Percentiles rank a stretch among this genome's conserved stretches.
Evolutionary conservation across 2,329 filamentous ascomycete genomes (phyloP).

Genomic region (Ophiostoma australiae): DNA sequence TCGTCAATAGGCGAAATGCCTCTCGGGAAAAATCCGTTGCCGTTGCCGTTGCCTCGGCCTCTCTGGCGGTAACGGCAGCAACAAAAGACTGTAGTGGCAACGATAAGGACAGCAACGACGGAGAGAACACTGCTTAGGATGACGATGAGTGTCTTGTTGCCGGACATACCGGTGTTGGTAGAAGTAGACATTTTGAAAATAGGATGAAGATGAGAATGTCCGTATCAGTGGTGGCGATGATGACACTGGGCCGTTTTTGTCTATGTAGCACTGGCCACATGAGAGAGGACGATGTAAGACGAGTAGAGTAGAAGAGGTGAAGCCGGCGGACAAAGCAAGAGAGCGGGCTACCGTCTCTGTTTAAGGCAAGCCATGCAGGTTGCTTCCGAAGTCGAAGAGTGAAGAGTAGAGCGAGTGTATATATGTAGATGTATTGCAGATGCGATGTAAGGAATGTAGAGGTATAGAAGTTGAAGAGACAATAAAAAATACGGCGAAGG

Average conservation of each 20-base stretch:
- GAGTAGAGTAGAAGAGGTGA: neutral
- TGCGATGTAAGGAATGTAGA: neutral
- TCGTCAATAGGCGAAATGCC: constrained; percentile 59
- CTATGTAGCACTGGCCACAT: constrained; percentile 4
- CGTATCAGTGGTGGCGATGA: constrained; percentile 11
- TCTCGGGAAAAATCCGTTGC: constrained; percentile 45
- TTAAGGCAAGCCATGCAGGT: neutral
- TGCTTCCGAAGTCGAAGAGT: neutral
- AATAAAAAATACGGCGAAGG: too few species aligned
- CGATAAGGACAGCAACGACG: constrained; percentile 42
- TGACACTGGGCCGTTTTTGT: neutral
- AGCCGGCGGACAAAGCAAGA: neutral
- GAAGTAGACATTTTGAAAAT: neutral
- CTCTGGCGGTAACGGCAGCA: constrained; percentile 40
- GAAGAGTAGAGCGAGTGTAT: neutral
- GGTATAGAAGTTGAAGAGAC: neutral
- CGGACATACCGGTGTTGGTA: neutral
- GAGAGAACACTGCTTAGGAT: constrained; percentile 47
- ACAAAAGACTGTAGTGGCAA: constrained; percentile 37
- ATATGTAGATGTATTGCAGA: neutral
- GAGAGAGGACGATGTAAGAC: neutral
- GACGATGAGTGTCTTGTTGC: constrained; percentile 45
- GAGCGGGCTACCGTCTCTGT: neutral
- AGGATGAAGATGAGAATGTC: neutral
- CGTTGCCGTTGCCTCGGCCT: constrained; percentile 30